phyloP scores from a whole-genome alignment of 306 rosid genomes.

The Macrotyloma uniflorum region DNA sequence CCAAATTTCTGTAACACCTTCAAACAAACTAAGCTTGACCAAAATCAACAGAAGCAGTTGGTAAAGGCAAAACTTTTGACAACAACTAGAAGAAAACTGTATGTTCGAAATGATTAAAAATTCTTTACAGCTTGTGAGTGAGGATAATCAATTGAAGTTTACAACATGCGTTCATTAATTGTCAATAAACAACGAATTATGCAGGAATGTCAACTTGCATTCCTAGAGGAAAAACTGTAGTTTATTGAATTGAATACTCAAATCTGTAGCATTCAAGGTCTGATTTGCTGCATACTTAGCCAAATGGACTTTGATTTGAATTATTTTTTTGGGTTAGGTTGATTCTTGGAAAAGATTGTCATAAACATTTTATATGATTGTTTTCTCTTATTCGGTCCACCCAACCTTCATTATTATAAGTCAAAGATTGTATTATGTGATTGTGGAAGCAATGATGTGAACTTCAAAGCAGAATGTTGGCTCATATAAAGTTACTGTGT shows the following conservation, averaged over 20 bases:
- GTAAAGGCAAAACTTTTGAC: conserved; percentile 14
- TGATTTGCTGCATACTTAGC: neutral
- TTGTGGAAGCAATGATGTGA: neutral
- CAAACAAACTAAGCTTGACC: conserved; percentile 19
- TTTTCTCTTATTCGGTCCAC: neutral
- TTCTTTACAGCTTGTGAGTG: conserved; percentile 1
- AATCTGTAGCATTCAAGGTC: neutral
- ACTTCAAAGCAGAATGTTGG: neutral
- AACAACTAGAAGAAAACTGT: neutral
- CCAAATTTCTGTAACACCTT: conserved; percentile 18
- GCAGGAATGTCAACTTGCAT: neutral
- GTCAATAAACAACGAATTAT: neutral
- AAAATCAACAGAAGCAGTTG: neutral
- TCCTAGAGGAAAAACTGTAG: neutral
- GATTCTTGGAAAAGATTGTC: neutral
- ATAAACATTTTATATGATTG: neutral
- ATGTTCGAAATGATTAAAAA: conserved; percentile 11
- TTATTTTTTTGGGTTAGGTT: neutral
- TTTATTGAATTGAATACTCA: neutral
- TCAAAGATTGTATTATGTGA: neutral
- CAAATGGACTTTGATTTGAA: too few relatives aligned
- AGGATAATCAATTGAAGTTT: neutral
- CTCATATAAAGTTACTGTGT: neutral
- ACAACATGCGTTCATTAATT: neutral
- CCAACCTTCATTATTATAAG: neutral